A percentile compares a stretch with the other conserved stretches of the same genome.
These are phyloP conservation scores for Pyrenophora seminiperda DNA, from an alignment of 2,329 filamentous ascomycete species.

Conservation along the genomic window DNA sequence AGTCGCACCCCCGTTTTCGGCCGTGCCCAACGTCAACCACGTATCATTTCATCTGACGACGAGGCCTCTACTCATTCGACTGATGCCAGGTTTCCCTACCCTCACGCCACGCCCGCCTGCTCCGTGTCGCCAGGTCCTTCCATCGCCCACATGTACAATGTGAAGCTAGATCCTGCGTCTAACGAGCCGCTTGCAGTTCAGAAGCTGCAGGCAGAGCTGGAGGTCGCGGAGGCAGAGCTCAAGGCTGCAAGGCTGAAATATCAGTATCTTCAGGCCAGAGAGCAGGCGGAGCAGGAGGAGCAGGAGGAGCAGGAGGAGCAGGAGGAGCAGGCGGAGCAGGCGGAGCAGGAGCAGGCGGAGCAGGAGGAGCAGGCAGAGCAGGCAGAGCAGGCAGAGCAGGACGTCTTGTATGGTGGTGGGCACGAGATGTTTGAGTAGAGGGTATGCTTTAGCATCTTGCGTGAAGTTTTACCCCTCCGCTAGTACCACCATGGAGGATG, in stretches of 20 bases:
- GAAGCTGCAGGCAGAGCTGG: slow-evolving; percentile 36
- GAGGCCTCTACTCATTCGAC: slow-evolving; percentile 13
- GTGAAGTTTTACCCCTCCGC: too few relatives aligned
- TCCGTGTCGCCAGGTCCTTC: slow-evolving; percentile 17
- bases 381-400: slow-evolving; percentile 17
- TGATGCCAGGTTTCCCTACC: background rate
- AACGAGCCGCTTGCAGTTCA: slow-evolving; percentile 30
- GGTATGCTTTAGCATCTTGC: too few relatives aligned
- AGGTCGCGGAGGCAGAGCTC: slow-evolving; percentile 43
- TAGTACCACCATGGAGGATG: too few relatives aligned
- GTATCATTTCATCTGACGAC: slow-evolving; percentile 19
- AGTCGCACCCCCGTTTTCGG: slow-evolving; percentile 11
- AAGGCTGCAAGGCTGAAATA: slow-evolving; percentile 31
- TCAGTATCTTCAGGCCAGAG: slow-evolving; percentile 29
- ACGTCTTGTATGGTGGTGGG: background rate
- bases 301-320: too few relatives aligned
- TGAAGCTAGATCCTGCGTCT: slow-evolving; percentile 13
- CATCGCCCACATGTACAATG: slow-evolving; percentile 3
- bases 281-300: slow-evolving; percentile 17
- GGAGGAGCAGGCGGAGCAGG: too few relatives aligned
- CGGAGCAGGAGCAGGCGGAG: too few relatives aligned
- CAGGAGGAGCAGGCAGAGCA: slow-evolving; percentile 26
- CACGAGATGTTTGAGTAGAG: slow-evolving; percentile 5
- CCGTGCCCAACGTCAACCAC: background rate
- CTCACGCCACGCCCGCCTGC: slow-evolving; percentile 12